Evolutionary conservation across 352 stramenopile species (phyloP).

Genomic region (Globisporangium echinulatum): DNA sequence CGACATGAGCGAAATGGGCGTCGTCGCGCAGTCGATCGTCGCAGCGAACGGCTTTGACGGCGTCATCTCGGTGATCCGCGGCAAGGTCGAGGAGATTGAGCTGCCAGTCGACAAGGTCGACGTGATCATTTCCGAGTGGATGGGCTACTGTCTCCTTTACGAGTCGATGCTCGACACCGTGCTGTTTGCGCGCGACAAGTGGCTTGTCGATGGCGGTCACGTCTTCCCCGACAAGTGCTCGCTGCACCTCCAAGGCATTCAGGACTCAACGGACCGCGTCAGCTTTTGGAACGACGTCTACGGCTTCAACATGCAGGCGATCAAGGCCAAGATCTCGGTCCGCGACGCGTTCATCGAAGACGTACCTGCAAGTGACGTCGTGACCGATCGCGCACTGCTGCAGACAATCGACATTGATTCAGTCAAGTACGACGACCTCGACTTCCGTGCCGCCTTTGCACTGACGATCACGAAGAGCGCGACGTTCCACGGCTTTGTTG

Average conservation of each 20-base stretch:
- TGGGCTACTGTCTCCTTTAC: constrained; percentile 97
- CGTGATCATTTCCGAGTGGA: constrained; percentile 98
- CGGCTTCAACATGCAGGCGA: constrained; percentile 97
- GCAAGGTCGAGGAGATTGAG: constrained; percentile 92
- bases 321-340: constrained; percentile 93
- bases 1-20: constrained; percentile 93
- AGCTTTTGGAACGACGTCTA: constrained; percentile 98
- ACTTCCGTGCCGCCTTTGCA: constrained; percentile 90
- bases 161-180: constrained; percentile 98
- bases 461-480: constrained; percentile 84
- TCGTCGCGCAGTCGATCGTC: constrained; percentile 94
- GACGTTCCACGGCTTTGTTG: constrained; percentile 93
- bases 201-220: constrained; percentile 89
- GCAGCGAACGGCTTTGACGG: constrained; percentile 88
- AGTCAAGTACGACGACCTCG: constrained; percentile 92
- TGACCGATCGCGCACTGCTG: constrained; percentile 85
- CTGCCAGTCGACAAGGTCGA: constrained; percentile 92
- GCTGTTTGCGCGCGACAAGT: constrained; percentile 95
- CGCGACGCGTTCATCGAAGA: constrained; percentile 96
- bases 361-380: constrained; percentile 82
- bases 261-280: constrained; percentile 61
- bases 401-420: constrained; percentile 85
- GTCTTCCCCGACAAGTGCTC: constrained; percentile 97
- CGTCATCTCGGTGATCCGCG: constrained; percentile 91
- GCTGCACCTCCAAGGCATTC: constrained; percentile 87